Conservation (phyloP, 2,329 filamentous ascomycete species). For the Botrytis cinerea region DNA sequence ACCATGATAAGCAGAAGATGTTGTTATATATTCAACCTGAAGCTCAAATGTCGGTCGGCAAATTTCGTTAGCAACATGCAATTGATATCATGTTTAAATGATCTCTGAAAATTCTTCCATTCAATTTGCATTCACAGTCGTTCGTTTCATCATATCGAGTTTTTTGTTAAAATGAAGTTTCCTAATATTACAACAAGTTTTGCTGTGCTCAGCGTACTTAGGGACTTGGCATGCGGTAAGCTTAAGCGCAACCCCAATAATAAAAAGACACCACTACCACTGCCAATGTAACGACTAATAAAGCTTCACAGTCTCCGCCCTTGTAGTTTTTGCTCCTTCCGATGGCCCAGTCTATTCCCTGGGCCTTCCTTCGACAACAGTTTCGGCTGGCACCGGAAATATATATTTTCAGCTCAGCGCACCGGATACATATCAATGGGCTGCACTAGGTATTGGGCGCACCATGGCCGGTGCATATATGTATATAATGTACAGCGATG, state of each 20-base stretch:
- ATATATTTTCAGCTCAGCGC: slow-evolving; percentile 60
- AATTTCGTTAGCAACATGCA: neutral
- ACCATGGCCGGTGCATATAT: slow-evolving; percentile 59
- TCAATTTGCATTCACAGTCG: neutral
- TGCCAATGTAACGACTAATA: neutral
- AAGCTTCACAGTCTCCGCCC: neutral
- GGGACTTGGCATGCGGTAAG: neutral
- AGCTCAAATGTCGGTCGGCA: neutral
- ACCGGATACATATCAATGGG: slow-evolving; percentile 55
- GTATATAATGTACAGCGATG: slow-evolving; percentile 58
- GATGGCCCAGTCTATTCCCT: slow-evolving; percentile 33
- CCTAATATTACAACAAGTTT: neutral
- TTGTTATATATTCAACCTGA: neutral
- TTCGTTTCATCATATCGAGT: neutral
- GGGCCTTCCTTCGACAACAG: slow-evolving; percentile 28
- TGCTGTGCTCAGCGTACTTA: neutral
- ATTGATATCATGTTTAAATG: neutral
- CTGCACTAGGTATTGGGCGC: slow-evolving; percentile 56
- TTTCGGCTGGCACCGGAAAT: slow-evolving; percentile 44
- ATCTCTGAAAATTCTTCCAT: neutral
- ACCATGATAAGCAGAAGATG: neutral
- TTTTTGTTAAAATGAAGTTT: slow-evolving; percentile 3
- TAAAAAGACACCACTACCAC: neutral
- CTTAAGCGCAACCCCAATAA: neutral
- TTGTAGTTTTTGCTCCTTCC: neutral